Conservation (phyloP, 129 eudicot genomes). For the Artemisia annua region DNA sequence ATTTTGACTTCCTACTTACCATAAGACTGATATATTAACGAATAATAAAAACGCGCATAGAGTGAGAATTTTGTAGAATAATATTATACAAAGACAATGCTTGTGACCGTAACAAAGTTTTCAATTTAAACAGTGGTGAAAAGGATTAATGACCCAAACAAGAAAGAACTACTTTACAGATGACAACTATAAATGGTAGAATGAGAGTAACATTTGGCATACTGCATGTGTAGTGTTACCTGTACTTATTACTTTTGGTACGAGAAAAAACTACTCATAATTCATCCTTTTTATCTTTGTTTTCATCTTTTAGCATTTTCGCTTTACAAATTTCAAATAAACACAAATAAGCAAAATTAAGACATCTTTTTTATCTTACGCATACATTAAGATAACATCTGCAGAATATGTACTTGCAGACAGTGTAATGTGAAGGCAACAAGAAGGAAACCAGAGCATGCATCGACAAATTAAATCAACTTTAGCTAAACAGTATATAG, state of each 20-base stretch:
- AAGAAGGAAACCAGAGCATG: slow-evolving; percentile 3
- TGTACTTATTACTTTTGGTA: slow-evolving; percentile 28
- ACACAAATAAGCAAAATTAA: not conserved
- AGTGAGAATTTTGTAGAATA: not conserved
- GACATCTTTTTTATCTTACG: not conserved
- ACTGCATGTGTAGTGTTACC: slow-evolving; percentile 33
- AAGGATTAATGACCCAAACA: slow-evolving; percentile 9
- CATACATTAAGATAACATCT: not conserved
- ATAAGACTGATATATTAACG: not conserved
- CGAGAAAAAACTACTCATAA: slow-evolving; percentile 10
- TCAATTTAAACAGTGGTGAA: not conserved
- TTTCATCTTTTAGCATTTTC: slow-evolving; percentile 14
- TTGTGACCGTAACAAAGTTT: not conserved
- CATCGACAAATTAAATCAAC: slow-evolving; percentile 4
- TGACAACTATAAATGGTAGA: slow-evolving; percentile 28
- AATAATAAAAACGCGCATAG: not conserved
- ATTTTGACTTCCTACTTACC: slow-evolving; percentile 11
- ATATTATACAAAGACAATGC: not conserved
- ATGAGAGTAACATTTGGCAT: slow-evolving; percentile 17
- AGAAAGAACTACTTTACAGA: slow-evolving; percentile 14
- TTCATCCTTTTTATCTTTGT: not conserved
- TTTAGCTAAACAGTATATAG: slow-evolving; percentile 6
- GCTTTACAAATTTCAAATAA: slow-evolving; percentile 8
- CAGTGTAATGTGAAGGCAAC: not conserved
- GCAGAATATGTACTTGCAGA: not conserved